These are phyloP conservation scores for Dipodascus geniculatus DNA, from an alignment of 805 yeast species.

Conservation along the genomic window DNA sequence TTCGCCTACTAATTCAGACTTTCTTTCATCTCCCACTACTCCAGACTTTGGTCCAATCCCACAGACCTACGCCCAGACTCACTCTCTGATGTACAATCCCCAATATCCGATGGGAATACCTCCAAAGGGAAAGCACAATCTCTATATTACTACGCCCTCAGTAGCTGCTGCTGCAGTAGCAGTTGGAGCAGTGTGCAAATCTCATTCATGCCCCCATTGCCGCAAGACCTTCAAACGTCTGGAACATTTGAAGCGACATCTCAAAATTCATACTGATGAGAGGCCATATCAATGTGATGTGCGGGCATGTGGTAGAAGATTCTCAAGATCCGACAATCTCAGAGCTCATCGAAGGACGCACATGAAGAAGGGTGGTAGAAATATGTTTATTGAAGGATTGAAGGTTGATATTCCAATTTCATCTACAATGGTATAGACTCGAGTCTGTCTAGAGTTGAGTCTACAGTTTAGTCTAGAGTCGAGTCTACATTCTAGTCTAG, in stretches of 20 bases:
- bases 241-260: conserved; percentile 41
- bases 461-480: too few relatives aligned
- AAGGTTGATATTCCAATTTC: conserved; percentile 7
- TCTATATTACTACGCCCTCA: conserved; percentile 2
- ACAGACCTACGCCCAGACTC: not conserved
- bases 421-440: not conserved
- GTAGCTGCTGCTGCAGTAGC: conserved; percentile 11
- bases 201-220: conserved; percentile 27
- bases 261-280: conserved; percentile 65
- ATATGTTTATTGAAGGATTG: conserved; percentile 29
- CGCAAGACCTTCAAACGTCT: conserved; percentile 28
- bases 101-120: not conserved
- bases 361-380: conserved; percentile 31
- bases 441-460: too few relatives aligned
- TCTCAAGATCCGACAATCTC: conserved; percentile 68
- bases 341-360: conserved; percentile 71
- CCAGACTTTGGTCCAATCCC: not conserved
- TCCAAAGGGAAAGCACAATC: not conserved
- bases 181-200: conserved; percentile 15
- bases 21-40: not conserved
- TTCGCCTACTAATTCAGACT: conserved; percentile 1
- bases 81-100: not conserved
- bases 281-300: conserved; percentile 60
- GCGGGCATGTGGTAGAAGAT: conserved; percentile 46
- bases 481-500: too few relatives aligned